phyloP scores from a whole-genome alignment of 257 asterid species.

The Capsicum rhomboideum region DNA sequence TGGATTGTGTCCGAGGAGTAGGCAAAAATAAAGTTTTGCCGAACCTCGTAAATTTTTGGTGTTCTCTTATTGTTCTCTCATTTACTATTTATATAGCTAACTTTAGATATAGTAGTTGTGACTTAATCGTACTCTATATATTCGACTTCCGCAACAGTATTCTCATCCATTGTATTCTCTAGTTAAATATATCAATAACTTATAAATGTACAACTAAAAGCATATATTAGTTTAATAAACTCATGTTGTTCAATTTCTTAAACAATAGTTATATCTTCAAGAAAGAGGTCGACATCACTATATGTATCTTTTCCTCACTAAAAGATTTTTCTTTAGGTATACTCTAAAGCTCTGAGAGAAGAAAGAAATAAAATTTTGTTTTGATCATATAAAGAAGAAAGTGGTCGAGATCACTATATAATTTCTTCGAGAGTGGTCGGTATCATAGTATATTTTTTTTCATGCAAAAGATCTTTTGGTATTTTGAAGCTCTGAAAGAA shows the following conservation, averaged over 20 bases:
- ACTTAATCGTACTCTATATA: too few relatives aligned
- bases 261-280: too few relatives aligned
- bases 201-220: background rate
- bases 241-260: background rate
- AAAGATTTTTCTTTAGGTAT: background rate
- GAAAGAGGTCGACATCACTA: too few relatives aligned
- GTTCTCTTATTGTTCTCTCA: too few relatives aligned
- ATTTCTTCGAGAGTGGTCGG: too few relatives aligned
- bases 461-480: background rate
- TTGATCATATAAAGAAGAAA: background rate
- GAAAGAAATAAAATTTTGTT: background rate
- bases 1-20: too few relatives aligned
- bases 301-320: too few relatives aligned
- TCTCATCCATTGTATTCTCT: background rate
- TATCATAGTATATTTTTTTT: background rate
- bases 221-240: background rate
- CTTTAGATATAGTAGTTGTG: too few relatives aligned
- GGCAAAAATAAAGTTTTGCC: too few relatives aligned
- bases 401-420: background rate
- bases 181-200: background rate
- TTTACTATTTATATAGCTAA: too few relatives aligned
- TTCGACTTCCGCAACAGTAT: too few relatives aligned
- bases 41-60: too few relatives aligned
- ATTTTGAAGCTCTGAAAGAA: background rate
- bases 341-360: background rate